phyloP scores from a whole-genome alignment of 2,329 filamentous ascomycete genomes.

The Claviceps sp. region DNA sequence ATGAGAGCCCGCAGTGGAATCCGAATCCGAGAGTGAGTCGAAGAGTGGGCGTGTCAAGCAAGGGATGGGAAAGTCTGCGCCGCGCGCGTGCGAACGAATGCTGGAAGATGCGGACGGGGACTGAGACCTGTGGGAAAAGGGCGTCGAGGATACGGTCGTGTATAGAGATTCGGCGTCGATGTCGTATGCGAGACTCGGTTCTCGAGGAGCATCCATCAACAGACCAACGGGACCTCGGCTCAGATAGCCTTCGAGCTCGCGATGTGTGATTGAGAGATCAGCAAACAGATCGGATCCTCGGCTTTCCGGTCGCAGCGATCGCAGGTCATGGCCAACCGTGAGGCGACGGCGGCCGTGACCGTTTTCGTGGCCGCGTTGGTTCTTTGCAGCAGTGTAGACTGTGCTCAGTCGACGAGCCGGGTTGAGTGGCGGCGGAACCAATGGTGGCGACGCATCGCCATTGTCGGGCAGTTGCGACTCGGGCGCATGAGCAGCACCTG shows the following conservation, averaged over 20 bases:
- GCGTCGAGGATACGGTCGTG: background rate
- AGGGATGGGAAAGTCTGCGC: background rate
- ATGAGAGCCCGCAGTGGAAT: background rate
- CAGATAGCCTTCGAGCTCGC: constrained; percentile 8
- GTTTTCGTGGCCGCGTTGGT: background rate
- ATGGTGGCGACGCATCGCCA: background rate
- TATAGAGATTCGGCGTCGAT: constrained; percentile 4
- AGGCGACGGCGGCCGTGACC: background rate
- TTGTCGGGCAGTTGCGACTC: constrained; percentile 2
- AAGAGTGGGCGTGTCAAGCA: background rate
- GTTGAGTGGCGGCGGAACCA: constrained; percentile 4
- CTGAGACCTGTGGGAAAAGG: background rate
- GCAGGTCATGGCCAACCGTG: background rate
- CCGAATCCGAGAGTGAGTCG: background rate
- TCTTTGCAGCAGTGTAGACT: background rate
- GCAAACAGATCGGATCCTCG: constrained; percentile 7
- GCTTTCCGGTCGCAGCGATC: background rate
- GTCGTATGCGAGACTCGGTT: constrained; percentile 1
- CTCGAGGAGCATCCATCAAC: background rate
- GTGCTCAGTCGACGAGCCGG: constrained; percentile 1
- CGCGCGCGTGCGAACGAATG: background rate
- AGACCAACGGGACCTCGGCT: background rate
- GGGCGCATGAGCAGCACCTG: background rate
- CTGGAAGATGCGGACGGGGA: background rate
- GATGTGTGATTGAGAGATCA: constrained; percentile 7